Base-by-base conservation (phyloP, 2,329 filamentous ascomycete genomes). In the Proliferodiscus dingleyae region DNA sequence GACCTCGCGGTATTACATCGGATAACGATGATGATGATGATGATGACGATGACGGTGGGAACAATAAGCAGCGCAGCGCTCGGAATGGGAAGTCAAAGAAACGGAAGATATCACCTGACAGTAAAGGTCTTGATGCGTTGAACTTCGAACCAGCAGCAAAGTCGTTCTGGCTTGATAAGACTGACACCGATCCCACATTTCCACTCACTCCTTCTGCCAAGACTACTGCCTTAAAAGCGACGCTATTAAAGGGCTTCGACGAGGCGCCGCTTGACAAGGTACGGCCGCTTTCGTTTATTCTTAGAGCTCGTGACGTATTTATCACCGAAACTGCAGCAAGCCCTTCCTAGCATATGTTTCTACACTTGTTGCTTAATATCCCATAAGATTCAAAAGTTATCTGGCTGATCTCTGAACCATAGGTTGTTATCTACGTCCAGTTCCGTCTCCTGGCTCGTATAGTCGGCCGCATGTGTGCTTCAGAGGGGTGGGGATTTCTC, bases 361-460 rank as follows among this genome's bases (percentile, higher is more conserved):
- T n/a, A n/a, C n/a, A n/a, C 34, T 30, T 13, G 9, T 34, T 28
- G 26, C 26, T 11, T n/a, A 32, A 41, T 38, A 40, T 19, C 21
- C 30, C 33, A 16, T 28, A n/a, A n/a, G n/a, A n/a, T n/a, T n/a
- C n/a, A n/a, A n/a, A n/a, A n/a, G n/a, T n/a, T n/a, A n/a, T n/a
- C n/a, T n/a, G n/a, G n/a, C n/a, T n/a, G n/a, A n/a, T n/a, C n/a
- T n/a, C n/a, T n/a, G n/a, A 2, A 8, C 4, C 3, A 15, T 23
- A 62, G 59, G 54, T 62, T 1, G 57, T 77, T 77, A 46, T 83
- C 37, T 84, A 81, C 52, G 77, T 73, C 0, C 77, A 83, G 52
- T 84, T 79, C 48, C 60, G 75, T 2, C 63, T 69, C 2, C 73
- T 81, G 54, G 68, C 78, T 5, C 57, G 66, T 0, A 73, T 83